A percentile compares a stretch with the other conserved stretches of the same genome.
Evolutionary conservation across 768 basidiomycete genomes (phyloP).

Genomic region (Punctularia strigosozonata): DNA sequence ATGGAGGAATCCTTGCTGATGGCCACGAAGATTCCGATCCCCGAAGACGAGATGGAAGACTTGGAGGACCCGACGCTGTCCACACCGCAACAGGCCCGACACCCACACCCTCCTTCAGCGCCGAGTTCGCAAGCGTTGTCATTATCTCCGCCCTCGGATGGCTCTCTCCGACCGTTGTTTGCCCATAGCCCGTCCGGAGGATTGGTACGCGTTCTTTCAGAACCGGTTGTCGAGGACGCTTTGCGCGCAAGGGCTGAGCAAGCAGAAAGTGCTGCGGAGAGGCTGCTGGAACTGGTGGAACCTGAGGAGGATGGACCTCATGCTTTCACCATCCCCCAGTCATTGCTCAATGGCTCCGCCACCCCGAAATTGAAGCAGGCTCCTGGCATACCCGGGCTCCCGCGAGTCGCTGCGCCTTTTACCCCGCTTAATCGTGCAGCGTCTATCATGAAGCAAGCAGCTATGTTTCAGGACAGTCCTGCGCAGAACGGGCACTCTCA

Average conservation of each 20-base stretch:
- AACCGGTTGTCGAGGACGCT: conserved; percentile 68
- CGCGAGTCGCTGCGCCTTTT: conserved; percentile 29
- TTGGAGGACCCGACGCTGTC: conserved; percentile 49
- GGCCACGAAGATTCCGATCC: conserved; percentile 65
- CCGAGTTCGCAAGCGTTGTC: conserved; percentile 30
- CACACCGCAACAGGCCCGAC: conserved; percentile 49
- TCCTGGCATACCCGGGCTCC: conserved; percentile 21
- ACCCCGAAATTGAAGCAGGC: conserved; percentile 32
- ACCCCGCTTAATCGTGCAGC: conserved; percentile 56
- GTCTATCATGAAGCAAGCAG: conserved; percentile 59
- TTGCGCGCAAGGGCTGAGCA: conserved; percentile 82
- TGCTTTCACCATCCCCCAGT: conserved; percentile 42
- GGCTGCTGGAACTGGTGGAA: conserved; percentile 77
- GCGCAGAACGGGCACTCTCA: conserved; percentile 34
- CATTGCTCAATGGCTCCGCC: conserved; percentile 31
- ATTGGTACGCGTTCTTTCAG: conserved; percentile 28
- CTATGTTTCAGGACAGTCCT: conserved; percentile 76
- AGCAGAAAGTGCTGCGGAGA: conserved; percentile 86
- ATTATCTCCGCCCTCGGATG: conserved; percentile 41
- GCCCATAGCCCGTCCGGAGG: conserved; percentile 54
- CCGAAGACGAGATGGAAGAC: conserved; percentile 49
- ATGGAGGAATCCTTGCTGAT: conserved; percentile 61
- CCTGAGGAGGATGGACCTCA: conserved; percentile 51
- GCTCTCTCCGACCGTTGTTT: conserved; percentile 29
- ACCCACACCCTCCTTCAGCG: conserved; percentile 27